Evolutionary conservation across 495 filamentous ascomycete species (phyloP).

Genomic region (Darksidea phi): DNA sequence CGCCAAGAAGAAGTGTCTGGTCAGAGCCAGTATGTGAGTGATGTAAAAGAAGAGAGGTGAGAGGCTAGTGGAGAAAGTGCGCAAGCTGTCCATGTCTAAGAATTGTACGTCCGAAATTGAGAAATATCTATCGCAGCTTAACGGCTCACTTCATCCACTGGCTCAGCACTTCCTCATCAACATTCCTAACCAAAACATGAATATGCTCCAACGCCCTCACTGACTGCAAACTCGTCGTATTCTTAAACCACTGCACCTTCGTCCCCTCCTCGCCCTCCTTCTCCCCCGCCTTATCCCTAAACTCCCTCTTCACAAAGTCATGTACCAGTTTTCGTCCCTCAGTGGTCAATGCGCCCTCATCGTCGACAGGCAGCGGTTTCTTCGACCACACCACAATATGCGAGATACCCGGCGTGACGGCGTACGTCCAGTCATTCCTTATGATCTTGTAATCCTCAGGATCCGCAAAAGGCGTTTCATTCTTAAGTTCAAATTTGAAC

Average conservation of each 20-base stretch:
- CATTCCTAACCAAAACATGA: slow-evolving; percentile 65
- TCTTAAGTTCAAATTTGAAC: slow-evolving; percentile 53
- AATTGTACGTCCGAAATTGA: too few relatives aligned
- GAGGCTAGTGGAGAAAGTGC: too few relatives aligned
- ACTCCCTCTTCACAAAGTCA: slow-evolving; percentile 65
- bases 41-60: too few relatives aligned
- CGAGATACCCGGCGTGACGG: slow-evolving; percentile 63
- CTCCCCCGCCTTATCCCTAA: slow-evolving; percentile 50
- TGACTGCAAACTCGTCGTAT: slow-evolving; percentile 86
- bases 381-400: slow-evolving; percentile 71
- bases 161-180: slow-evolving; percentile 56
- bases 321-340: slow-evolving; percentile 62
- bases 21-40: too few relatives aligned
- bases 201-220: slow-evolving; percentile 79
- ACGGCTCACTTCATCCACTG: slow-evolving; percentile 54
- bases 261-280: slow-evolving; percentile 40
- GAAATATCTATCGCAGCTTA: background rate
- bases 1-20: too few relatives aligned
- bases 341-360: slow-evolving; percentile 68
- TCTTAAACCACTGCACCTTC: slow-evolving; percentile 88
- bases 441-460: slow-evolving; percentile 72
- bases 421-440: slow-evolving; percentile 92
- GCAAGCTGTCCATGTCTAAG: too few relatives aligned
- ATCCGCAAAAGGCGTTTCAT: slow-evolving; percentile 64
- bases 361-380: slow-evolving; percentile 56